Conservation (phyloP, 257 asterid genomes). For the Prunella vulgaris region DNA sequence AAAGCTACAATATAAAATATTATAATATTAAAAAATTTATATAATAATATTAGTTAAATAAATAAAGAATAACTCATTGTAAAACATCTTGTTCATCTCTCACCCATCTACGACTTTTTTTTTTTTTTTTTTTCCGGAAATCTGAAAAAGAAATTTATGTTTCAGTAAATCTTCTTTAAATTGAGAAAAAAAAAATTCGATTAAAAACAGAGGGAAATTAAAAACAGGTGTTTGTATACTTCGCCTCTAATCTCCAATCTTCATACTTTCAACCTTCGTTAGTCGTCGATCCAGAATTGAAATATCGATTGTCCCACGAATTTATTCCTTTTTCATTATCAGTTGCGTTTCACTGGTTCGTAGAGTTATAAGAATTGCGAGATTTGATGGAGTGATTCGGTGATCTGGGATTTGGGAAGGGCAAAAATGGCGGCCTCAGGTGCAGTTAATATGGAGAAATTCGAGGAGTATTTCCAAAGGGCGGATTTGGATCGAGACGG, state of each 20-base stretch:
- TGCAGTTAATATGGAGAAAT: constrained; percentile 56
- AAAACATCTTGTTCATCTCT: background rate
- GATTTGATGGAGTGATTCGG: constrained; percentile 25
- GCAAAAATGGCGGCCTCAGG: constrained; percentile 43
- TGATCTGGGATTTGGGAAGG: constrained; percentile 24
- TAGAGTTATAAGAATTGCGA: background rate
- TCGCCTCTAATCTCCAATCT: constrained; percentile 20
- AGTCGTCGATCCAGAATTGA: constrained; percentile 15
- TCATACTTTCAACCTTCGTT: background rate
- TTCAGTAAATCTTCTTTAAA: background rate
- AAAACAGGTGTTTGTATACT: constrained; percentile 6
- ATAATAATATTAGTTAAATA: too few relatives aligned
- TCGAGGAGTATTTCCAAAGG: constrained; percentile 73
- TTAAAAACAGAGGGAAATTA: background rate
- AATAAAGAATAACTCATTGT: too few relatives aligned
- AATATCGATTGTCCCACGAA: background rate
- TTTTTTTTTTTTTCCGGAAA: background rate
- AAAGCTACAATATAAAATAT: too few relatives aligned
- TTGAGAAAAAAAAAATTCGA: background rate
- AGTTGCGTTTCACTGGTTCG: constrained; percentile 13
- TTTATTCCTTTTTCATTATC: background rate
- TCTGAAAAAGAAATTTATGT: background rate
- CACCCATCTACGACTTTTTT: background rate
- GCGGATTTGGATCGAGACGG: constrained; percentile 98
- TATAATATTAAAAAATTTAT: too few relatives aligned